Evolutionary conservation across 345 rosid genomes (phyloP).

Genomic region (Passiflora organensis): DNA sequence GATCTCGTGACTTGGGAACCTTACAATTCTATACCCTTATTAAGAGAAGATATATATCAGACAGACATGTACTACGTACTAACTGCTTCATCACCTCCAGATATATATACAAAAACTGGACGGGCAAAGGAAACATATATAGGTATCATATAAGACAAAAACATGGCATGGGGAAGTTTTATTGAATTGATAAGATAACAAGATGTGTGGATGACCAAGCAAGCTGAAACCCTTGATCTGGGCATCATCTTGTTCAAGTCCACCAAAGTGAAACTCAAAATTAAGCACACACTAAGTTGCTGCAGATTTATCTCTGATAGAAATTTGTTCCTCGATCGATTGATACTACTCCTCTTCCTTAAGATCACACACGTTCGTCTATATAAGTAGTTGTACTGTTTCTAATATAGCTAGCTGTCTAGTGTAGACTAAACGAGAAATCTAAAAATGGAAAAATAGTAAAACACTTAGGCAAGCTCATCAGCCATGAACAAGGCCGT

Average conservation of each 20-base stretch:
- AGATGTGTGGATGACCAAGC: slow-evolving; percentile 18
- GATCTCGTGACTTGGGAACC: too few species aligned
- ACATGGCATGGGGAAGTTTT: too few species aligned
- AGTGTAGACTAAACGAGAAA: too few species aligned
- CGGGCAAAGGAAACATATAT: too few species aligned
- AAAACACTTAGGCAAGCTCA: background rate
- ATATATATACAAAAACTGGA: too few species aligned
- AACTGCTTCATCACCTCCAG: too few species aligned
- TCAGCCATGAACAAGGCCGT: slow-evolving; percentile 72
- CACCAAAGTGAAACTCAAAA: slow-evolving; percentile 8
- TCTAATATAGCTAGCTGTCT: too few species aligned
- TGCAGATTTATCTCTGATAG: background rate
- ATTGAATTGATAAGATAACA: slow-evolving; percentile 15
- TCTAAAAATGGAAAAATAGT: background rate
- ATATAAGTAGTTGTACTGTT: too few species aligned
- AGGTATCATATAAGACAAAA: too few species aligned
- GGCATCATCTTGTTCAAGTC: slow-evolving; percentile 25
- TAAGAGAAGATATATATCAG: too few species aligned
- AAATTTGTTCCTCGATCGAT: slow-evolving; percentile 2
- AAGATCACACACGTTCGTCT: slow-evolving; percentile 5
- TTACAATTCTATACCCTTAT: too few species aligned
- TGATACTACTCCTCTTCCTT: slow-evolving; percentile 3
- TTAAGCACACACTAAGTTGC: slow-evolving; percentile 2
- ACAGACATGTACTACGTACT: too few species aligned
- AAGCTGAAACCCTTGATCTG: slow-evolving; percentile 17